Evolutionary conservation across 345 rosid species (phyloP).

Genomic region (Sisymbrium irio): DNA sequence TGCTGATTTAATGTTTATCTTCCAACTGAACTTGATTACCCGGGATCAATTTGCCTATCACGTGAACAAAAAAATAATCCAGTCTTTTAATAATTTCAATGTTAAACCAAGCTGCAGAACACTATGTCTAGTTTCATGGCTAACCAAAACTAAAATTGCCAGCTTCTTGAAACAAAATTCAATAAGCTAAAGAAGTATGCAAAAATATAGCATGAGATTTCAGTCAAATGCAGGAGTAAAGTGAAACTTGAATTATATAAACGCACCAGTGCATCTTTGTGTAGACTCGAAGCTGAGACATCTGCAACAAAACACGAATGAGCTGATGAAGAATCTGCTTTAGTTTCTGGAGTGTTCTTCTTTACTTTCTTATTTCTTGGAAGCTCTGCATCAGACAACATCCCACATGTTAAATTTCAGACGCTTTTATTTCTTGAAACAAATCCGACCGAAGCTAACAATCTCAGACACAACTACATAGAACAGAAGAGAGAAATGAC

Average conservation of each 20-base stretch:
- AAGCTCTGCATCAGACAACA: constrained; percentile 14
- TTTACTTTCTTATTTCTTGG: constrained; percentile 20
- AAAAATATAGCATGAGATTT: constrained; percentile 5
- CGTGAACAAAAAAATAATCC: background rate
- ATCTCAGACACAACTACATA: background rate
- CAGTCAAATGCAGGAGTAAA: background rate
- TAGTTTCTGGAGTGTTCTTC: constrained; percentile 1
- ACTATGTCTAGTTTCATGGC: background rate
- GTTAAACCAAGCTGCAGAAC: background rate
- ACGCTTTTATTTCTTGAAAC: background rate
- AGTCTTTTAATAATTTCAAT: background rate
- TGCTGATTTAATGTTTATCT: background rate
- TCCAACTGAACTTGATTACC: background rate
- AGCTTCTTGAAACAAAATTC: too few relatives aligned
- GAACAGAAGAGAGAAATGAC: background rate
- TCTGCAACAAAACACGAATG: background rate
- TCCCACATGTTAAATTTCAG: background rate
- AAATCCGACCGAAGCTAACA: background rate
- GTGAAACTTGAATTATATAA: background rate
- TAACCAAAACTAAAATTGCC: too few relatives aligned
- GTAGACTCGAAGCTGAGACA: constrained; percentile 16
- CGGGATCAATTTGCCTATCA: background rate
- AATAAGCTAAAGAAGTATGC: too few relatives aligned
- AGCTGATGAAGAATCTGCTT: background rate
- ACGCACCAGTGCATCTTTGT: constrained; percentile 19